These are phyloP conservation scores for Roridomyces roridus DNA, from an alignment of 768 basidiomycete species.

Conservation along the genomic window DNA sequence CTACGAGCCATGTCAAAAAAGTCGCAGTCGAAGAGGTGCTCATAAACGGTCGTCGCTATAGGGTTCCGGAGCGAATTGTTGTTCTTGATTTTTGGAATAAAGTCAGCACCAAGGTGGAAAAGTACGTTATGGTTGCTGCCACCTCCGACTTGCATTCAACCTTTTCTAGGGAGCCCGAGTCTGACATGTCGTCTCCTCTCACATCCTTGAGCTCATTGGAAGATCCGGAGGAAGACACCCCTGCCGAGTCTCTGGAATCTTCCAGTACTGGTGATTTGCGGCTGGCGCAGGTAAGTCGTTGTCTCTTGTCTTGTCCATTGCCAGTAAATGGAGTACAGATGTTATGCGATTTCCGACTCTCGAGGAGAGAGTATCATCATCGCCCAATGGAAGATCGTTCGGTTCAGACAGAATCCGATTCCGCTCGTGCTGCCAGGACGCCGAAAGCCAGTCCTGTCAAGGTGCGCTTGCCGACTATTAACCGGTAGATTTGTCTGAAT, in stretches of 20 bases:
- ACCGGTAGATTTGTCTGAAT: neutral
- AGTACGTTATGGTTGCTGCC: constrained; percentile 39
- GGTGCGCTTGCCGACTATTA: neutral
- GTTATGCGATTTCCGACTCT: constrained; percentile 44
- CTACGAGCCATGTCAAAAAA: constrained; percentile 44
- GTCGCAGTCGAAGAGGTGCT: constrained; percentile 80
- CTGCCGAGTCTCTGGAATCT: constrained; percentile 30
- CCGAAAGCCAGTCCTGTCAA: constrained; percentile 16
- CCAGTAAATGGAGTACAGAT: constrained; percentile 32
- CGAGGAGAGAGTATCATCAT: constrained; percentile 15
- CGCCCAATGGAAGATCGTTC: constrained; percentile 2
- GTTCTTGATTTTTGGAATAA: constrained; percentile 96
- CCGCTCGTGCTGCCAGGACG: neutral
- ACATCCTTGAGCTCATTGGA: constrained; percentile 79
- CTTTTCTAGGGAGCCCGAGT: constrained; percentile 43
- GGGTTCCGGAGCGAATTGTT: constrained; percentile 91
- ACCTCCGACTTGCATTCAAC: neutral
- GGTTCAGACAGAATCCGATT: constrained; percentile 3
- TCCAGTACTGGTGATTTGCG: constrained; percentile 53
- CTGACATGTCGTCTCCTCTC: constrained; percentile 71
- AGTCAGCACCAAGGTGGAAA: constrained; percentile 52
- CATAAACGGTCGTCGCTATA: constrained; percentile 88
- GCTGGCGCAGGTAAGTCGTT: constrained; percentile 60
- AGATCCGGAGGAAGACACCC: constrained; percentile 54
- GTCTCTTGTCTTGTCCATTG: neutral